phyloP scores from a whole-genome alignment of 2,329 filamentous ascomycete genomes.

The Penicillium polonicum region DNA sequence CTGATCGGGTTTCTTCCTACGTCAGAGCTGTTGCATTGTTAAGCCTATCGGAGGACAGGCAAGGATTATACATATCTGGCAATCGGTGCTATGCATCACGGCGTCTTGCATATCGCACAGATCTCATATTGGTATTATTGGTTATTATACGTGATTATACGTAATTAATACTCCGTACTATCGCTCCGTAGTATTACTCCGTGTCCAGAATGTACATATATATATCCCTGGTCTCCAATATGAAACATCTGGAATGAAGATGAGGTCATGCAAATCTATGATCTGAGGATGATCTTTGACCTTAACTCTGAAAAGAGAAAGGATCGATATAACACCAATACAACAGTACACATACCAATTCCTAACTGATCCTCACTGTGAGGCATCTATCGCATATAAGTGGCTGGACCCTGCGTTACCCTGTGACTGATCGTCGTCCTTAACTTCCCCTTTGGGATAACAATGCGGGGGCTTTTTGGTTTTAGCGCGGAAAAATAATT shows the following conservation, averaged over 20 bases:
- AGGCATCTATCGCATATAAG: conserved; percentile 3
- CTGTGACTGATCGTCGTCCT: conserved; percentile 19
- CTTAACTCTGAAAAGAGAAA: conserved; percentile 7
- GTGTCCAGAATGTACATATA: background rate
- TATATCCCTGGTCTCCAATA: background rate
- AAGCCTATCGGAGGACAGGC: background rate
- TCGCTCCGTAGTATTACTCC: background rate
- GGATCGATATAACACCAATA: background rate
- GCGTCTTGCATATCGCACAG: background rate
- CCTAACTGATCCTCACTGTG: background rate
- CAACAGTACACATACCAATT: background rate
- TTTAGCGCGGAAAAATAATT: conserved; percentile 15
- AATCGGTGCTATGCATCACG: background rate
- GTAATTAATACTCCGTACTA: background rate
- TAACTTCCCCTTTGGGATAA: conserved; percentile 6
- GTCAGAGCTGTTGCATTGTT: background rate
- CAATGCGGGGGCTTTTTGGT: conserved; percentile 15
- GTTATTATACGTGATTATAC: background rate
- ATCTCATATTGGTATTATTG: background rate
- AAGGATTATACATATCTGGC: background rate
- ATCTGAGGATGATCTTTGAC: conserved; percentile 3
- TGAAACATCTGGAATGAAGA: background rate
- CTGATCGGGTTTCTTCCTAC: background rate
- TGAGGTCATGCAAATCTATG: conserved; percentile 8
- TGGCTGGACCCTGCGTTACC: conserved; percentile 17